These are phyloP conservation scores for Dactylellina parvicollis DNA, from an alignment of 2,329 filamentous ascomycete genomes.

Conservation along the genomic window DNA sequence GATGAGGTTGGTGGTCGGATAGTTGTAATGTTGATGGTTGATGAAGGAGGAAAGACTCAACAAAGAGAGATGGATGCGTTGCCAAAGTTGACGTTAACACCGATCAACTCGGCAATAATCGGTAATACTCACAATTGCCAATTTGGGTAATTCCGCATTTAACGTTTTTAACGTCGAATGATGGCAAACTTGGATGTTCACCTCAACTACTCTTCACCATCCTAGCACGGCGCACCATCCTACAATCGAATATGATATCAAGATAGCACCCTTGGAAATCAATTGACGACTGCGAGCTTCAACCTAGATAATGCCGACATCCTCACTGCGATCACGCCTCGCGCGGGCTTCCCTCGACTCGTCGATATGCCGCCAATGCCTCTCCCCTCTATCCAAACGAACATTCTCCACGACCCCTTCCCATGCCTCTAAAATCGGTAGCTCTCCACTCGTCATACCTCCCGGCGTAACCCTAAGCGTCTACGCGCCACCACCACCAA, in stretches of 20 bases:
- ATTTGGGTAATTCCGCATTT: not conserved
- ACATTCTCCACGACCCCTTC: constrained; percentile 77
- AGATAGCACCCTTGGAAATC: constrained; percentile 14
- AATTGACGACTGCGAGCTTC: not conserved
- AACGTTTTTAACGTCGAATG: not conserved
- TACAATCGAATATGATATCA: constrained; percentile 26
- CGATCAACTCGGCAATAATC: not conserved
- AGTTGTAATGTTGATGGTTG: not conserved
- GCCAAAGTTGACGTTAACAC: not conserved
- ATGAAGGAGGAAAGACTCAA: not conserved
- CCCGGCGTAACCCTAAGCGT: constrained; percentile 81
- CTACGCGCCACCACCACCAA: constrained; percentile 68
- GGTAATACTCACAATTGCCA: not conserved
- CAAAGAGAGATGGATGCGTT: not conserved
- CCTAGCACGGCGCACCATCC: not conserved
- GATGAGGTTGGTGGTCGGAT: constrained; percentile 5
- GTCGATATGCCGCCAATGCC: constrained; percentile 46
- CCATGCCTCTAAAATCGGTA: constrained; percentile 83
- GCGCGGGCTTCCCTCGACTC: constrained; percentile 25
- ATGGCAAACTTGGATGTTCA: too few relatives aligned
- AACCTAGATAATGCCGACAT: constrained; percentile 27
- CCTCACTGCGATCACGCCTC: constrained; percentile 27
- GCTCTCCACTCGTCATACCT: constrained; percentile 80
- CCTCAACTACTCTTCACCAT: not conserved
- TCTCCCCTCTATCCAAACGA: constrained; percentile 60